A percentile compares a stretch with the other conserved stretches of the same genome.
These are phyloP conservation scores for Agrocybe pediades DNA, from an alignment of 768 basidiomycete species.

Conservation along the genomic window DNA sequence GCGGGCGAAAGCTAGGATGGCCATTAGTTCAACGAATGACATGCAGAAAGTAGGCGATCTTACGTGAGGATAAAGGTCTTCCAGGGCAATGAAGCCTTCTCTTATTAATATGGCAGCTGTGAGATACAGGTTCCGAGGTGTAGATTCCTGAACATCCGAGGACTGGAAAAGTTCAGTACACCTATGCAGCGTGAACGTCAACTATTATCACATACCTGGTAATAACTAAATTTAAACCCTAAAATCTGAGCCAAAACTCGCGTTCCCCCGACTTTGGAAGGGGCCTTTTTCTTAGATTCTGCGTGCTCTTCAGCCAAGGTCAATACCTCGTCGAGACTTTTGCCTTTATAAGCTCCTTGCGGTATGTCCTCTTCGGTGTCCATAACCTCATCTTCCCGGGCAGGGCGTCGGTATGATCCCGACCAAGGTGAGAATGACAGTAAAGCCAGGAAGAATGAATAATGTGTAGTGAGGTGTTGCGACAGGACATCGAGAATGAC, in stretches of 20 bases:
- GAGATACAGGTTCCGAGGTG: conserved; percentile 76
- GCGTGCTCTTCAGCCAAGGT: conserved; percentile 48
- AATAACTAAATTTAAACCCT: conserved; percentile 96
- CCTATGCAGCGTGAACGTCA: neutral
- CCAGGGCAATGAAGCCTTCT: conserved; percentile 83
- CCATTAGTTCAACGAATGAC: neutral
- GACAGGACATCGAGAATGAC: conserved; percentile 91
- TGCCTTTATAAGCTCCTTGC: conserved; percentile 51
- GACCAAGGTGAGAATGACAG: conserved; percentile 89
- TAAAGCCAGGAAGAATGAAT: conserved; percentile 86
- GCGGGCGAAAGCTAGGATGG: conserved; percentile 41
- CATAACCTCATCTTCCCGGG: conserved; percentile 34
- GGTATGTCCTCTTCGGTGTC: conserved; percentile 33
- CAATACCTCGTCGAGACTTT: conserved; percentile 69
- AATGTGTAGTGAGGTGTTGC: conserved; percentile 78
- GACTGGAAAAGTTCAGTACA: conserved; percentile 38
- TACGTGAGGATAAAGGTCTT: conserved; percentile 94
- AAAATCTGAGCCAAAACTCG: conserved; percentile 86
- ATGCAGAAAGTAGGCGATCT: conserved; percentile 30
- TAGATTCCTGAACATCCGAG: conserved; percentile 57
- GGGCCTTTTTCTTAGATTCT: conserved; percentile 10
- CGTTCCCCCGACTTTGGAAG: conserved; percentile 37
- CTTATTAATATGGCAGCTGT: conserved; percentile 87
- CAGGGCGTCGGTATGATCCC: conserved; percentile 43
- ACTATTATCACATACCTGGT: conserved; percentile 61